Conservation (phyloP, 1,284 basidiomycete genomes). For the Trametes pubescens region DNA sequence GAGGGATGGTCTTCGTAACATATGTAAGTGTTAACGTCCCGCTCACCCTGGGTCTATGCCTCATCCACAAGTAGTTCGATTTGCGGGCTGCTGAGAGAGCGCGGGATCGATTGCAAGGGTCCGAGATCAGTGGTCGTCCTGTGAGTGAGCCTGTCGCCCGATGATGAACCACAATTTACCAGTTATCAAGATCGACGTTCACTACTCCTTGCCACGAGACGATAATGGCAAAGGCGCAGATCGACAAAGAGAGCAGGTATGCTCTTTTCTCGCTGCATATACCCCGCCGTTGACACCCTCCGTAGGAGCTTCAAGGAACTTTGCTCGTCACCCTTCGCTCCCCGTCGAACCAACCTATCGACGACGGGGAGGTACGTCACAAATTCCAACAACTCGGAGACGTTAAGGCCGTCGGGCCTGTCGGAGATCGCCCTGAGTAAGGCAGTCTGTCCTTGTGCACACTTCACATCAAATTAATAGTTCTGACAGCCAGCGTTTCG, state of each 20-base stretch:
- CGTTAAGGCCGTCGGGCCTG: slow-evolving; percentile 79
- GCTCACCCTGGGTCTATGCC: slow-evolving; percentile 8
- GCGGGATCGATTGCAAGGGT: slow-evolving; percentile 86
- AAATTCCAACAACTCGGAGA: slow-evolving; percentile 92
- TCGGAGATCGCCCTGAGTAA: slow-evolving; percentile 76
- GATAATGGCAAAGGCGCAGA: slow-evolving; percentile 81
- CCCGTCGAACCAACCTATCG: slow-evolving; percentile 68
- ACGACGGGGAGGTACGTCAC: slow-evolving; percentile 84
- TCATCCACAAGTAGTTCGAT: slow-evolving; percentile 70
- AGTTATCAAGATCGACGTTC: slow-evolving; percentile 87
- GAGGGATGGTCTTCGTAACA: slow-evolving; percentile 98
- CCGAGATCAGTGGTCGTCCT: slow-evolving; percentile 83
- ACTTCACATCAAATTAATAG: not conserved
- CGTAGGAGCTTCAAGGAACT: slow-evolving; percentile 79
- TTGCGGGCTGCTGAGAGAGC: slow-evolving; percentile 91
- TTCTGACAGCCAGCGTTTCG: slow-evolving; percentile 72
- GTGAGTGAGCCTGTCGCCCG: slow-evolving; percentile 55
- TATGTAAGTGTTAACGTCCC: slow-evolving; percentile 78
- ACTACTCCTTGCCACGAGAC: slow-evolving; percentile 94
- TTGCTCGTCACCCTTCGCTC: slow-evolving; percentile 83
- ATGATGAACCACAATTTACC: slow-evolving; percentile 11
- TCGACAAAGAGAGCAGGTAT: slow-evolving; percentile 89
- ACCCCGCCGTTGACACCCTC: slow-evolving; percentile 13
- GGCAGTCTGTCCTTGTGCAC: slow-evolving; percentile 36
- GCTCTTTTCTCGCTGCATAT: not conserved